Evolutionary conservation across 73 alveolate species (phyloP).

Genomic region (Paramecium biaurelia): DNA sequence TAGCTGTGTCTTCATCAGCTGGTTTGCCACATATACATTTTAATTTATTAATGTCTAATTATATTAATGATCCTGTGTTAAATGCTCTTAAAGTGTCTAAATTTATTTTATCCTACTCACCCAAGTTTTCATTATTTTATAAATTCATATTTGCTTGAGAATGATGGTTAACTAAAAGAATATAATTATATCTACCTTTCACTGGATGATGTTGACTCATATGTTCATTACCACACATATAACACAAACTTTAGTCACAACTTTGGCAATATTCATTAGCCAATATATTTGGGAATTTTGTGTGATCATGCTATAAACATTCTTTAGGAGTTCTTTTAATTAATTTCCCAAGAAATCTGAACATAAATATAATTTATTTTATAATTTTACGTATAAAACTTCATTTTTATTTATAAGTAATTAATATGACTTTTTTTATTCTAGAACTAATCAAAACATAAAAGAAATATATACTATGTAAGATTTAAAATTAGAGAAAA

Average conservation of each 20-base stretch:
- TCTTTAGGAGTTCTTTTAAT: background rate
- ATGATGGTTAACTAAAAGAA: background rate
- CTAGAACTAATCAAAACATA: background rate
- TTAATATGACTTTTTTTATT: background rate
- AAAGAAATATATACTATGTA: background rate
- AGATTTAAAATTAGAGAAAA: too few relatives aligned
- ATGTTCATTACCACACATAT: slow-evolving; percentile 35
- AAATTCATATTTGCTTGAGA: background rate
- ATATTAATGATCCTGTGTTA: background rate
- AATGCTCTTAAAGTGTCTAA: background rate
- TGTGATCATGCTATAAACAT: background rate
- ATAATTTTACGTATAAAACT: background rate
- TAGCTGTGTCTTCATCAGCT: slow-evolving; percentile 4
- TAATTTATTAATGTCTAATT: background rate
- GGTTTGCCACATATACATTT: slow-evolving; percentile 19
- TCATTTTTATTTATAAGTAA: background rate
- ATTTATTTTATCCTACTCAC: background rate
- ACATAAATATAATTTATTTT: background rate
- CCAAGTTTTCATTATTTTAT: background rate
- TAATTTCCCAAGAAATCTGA: background rate
- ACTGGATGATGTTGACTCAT: background rate
- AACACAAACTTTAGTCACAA: background rate
- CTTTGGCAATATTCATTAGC: slow-evolving; percentile 17
- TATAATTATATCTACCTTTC: background rate
- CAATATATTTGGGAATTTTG: background rate